These are phyloP conservation scores for Pterocarpus santalinus DNA, from an alignment of 306 rosid species.

Conservation along the genomic window DNA sequence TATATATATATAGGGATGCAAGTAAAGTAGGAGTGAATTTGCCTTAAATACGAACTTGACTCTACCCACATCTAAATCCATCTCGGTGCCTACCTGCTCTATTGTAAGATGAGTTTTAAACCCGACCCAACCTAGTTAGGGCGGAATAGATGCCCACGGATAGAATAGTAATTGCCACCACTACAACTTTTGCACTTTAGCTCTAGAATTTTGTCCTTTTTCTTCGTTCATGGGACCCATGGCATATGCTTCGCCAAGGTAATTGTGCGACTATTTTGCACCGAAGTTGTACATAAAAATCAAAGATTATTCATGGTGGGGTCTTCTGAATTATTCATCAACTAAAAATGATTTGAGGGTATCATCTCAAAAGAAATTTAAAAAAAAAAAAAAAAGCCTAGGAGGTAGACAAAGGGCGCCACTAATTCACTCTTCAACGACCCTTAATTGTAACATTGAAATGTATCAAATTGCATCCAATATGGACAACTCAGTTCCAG, in stretches of 20 bases:
- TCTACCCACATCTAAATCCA: too few species aligned
- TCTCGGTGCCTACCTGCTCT: too few species aligned
- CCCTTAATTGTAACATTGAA: constrained; percentile 31
- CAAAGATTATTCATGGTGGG: constrained; percentile 48
- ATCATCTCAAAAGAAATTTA: background rate
- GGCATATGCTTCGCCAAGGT: constrained; percentile 29
- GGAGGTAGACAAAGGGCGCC: background rate
- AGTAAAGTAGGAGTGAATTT: too few species aligned
- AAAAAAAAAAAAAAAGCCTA: background rate
- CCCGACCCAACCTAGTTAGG: too few species aligned
- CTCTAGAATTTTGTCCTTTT: background rate
- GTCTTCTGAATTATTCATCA: constrained; percentile 24
- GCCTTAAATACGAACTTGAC: too few species aligned
- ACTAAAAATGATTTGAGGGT: constrained; percentile 24
- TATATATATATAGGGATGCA: too few species aligned
- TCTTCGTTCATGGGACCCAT: constrained; percentile 38
- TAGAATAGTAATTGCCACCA: too few species aligned
- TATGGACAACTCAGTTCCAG: background rate
- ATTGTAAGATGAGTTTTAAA: too few species aligned
- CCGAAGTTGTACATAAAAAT: constrained; percentile 38
- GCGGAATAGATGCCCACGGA: too few species aligned
- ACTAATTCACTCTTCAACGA: constrained; percentile 38
- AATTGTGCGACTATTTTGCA: background rate
- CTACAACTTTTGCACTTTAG: background rate
- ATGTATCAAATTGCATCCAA: background rate